Evolutionary conservation across 352 stramenopile genomes (phyloP).

Genomic region (Globisporangium cylindrosporum): DNA sequence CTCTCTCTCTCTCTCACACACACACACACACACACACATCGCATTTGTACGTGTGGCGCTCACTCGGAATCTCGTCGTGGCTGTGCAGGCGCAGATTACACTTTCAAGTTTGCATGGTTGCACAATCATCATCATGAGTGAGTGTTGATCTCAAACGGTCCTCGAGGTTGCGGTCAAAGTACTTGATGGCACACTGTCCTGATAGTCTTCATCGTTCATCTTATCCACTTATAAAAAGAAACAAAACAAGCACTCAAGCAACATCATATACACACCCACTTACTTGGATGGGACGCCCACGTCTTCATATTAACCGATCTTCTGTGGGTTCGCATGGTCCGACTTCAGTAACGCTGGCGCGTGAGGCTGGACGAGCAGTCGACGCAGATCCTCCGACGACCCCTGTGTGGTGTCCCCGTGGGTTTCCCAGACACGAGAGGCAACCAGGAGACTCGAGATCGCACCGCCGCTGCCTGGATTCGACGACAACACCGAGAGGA

Average conservation of each 20-base stretch:
- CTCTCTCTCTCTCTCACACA: no score
- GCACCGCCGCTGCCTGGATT: constrained; percentile 81
- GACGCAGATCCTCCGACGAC: constrained; percentile 75
- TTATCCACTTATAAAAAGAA: constrained; percentile 13
- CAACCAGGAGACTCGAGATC: constrained; percentile 76
- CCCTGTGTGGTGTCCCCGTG: constrained; percentile 80
- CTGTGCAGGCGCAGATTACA: constrained; percentile 1
- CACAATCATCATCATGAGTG: not conserved
- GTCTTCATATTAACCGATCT: constrained; percentile 50
- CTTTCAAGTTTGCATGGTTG: constrained; percentile 9
- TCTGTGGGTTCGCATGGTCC: constrained; percentile 82
- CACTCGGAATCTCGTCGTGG: not conserved
- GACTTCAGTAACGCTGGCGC: constrained; percentile 75
- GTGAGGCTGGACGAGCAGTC: constrained; percentile 66
- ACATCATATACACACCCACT: not conserved
- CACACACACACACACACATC: no score
- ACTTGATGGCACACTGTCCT: not conserved
- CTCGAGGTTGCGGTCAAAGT: not conserved
- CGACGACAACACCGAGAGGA: constrained; percentile 78
- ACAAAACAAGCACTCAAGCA: constrained; percentile 2
- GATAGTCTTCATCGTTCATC: not conserved
- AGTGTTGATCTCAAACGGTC: not conserved
- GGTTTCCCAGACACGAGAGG: constrained; percentile 80
- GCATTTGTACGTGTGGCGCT: not conserved
- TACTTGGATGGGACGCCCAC: not conserved